phyloP scores from a whole-genome alignment of 1,139 yeast species.

The Scheffersomyces titani region DNA sequence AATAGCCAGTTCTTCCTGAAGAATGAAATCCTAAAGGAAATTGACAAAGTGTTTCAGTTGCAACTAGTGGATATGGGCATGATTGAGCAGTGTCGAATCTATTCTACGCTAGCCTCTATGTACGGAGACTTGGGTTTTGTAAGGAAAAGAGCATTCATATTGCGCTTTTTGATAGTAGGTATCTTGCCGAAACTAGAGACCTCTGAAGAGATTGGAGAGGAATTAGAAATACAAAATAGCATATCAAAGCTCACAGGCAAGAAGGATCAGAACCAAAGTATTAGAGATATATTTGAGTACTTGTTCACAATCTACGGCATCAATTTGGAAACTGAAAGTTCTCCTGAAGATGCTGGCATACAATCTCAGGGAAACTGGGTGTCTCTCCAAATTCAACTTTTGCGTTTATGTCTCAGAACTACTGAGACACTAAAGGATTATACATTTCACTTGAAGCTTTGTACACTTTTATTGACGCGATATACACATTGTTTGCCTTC shows the following conservation, averaged over 20 bases:
- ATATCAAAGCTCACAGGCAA: background rate
- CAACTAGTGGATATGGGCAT: constrained; percentile 46
- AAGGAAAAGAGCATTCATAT: constrained; percentile 70
- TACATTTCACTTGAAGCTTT: constrained; percentile 46
- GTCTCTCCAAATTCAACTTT: constrained; percentile 55
- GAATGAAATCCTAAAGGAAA: constrained; percentile 50
- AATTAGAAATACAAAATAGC: constrained; percentile 4
- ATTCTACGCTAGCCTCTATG: constrained; percentile 64
- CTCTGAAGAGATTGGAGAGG: constrained; percentile 4
- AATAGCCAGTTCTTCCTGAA: constrained; percentile 21
- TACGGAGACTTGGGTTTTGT: constrained; percentile 62
- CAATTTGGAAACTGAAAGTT: constrained; percentile 27
- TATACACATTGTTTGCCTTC: constrained; percentile 49
- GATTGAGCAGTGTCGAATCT: constrained; percentile 60
- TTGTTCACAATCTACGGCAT: constrained; percentile 48
- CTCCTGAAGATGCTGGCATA: constrained; percentile 20
- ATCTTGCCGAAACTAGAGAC: constrained; percentile 45
- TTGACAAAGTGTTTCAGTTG: constrained; percentile 45
- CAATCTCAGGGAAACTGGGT: constrained; percentile 48
- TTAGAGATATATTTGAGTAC: constrained; percentile 35
- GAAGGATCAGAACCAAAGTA: constrained; percentile 10
- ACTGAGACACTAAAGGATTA: constrained; percentile 54
- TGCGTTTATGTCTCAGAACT: constrained; percentile 55
- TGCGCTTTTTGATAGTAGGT: constrained; percentile 59
- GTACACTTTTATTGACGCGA: constrained; percentile 55